Conservation (phyloP, 495 filamentous ascomycete species). For the Astrocystis sublimbata region DNA sequence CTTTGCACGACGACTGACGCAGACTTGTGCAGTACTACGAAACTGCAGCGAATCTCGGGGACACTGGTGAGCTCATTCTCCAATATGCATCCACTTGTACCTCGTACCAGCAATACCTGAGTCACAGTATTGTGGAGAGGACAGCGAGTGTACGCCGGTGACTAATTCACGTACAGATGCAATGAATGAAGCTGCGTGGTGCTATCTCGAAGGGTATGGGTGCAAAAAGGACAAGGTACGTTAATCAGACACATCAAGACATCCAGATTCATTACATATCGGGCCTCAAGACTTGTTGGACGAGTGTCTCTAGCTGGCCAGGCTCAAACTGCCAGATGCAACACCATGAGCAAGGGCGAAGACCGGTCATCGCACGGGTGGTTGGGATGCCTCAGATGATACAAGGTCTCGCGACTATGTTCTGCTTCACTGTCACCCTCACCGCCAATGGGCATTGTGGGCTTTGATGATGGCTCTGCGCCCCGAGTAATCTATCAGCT, state of each 20-base stretch:
- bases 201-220: constrained; percentile 92
- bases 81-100: constrained; percentile 18
- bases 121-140: constrained; percentile 19
- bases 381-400: constrained; percentile 35
- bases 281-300: constrained; percentile 19
- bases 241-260: constrained; percentile 36
- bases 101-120: constrained; percentile 17
- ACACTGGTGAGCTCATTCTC: constrained; percentile 58
- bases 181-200: constrained; percentile 97
- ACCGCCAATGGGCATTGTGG: constrained; percentile 1
- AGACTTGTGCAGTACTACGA: constrained; percentile 79
- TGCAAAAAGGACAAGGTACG: constrained; percentile 96
- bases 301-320: constrained; percentile 8
- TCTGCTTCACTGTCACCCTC: not conserved
- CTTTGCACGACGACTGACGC: constrained; percentile 29
- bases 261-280: constrained; percentile 26
- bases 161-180: constrained; percentile 61
- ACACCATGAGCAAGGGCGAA: too few species aligned
- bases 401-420: not conserved
- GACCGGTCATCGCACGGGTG: too few species aligned
- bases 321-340: constrained; percentile 18
- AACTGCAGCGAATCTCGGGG: constrained; percentile 92
- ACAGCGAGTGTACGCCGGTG: constrained; percentile 20
- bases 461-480: constrained; percentile 9
- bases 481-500: constrained; percentile 30